Evolutionary conservation across 208 protist genomes (phyloP).

Genomic region (Porcisia deanei): DNA sequence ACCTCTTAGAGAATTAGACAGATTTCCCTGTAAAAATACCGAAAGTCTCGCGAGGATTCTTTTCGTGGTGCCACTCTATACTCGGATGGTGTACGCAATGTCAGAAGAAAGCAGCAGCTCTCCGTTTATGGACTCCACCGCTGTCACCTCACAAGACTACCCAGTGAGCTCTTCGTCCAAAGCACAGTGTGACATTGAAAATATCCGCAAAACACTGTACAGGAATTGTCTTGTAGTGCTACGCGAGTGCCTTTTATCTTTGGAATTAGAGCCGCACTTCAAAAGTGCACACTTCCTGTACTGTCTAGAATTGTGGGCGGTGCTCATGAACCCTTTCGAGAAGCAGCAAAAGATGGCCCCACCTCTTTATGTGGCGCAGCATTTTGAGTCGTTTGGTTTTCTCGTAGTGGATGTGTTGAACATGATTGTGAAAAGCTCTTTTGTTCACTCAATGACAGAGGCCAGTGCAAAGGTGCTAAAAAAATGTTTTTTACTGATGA

Average conservation of each 20-base stretch:
- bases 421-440: slow-evolving; percentile 65
- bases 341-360: slow-evolving; percentile 24
- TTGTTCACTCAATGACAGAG: slow-evolving; percentile 57
- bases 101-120: slow-evolving; percentile 11
- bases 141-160: slow-evolving; percentile 19
- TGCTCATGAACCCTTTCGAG: slow-evolving; percentile 59
- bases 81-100: slow-evolving; percentile 30
- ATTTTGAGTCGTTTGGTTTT: slow-evolving; percentile 76
- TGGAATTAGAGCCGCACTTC: slow-evolving; percentile 55
- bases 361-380: slow-evolving; percentile 53
- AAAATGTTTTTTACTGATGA: slow-evolving; percentile 51
- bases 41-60: slow-evolving; percentile 23
- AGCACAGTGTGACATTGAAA: slow-evolving; percentile 46
- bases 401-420: slow-evolving; percentile 60
- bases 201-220: slow-evolving; percentile 52
- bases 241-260: slow-evolving; percentile 59
- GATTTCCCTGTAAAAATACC: slow-evolving; percentile 19
- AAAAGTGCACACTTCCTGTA: slow-evolving; percentile 69
- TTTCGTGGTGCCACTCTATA: slow-evolving; percentile 30
- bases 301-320: slow-evolving; percentile 72
- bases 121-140: not conserved
- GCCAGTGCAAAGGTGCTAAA: slow-evolving; percentile 43
- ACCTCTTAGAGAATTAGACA: slow-evolving; percentile 13
- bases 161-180: slow-evolving; percentile 14
- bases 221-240: slow-evolving; percentile 62